Base-by-base conservation (phyloP, 2,329 filamentous ascomycete species). In the Herpomyces periplanetae region DNA sequence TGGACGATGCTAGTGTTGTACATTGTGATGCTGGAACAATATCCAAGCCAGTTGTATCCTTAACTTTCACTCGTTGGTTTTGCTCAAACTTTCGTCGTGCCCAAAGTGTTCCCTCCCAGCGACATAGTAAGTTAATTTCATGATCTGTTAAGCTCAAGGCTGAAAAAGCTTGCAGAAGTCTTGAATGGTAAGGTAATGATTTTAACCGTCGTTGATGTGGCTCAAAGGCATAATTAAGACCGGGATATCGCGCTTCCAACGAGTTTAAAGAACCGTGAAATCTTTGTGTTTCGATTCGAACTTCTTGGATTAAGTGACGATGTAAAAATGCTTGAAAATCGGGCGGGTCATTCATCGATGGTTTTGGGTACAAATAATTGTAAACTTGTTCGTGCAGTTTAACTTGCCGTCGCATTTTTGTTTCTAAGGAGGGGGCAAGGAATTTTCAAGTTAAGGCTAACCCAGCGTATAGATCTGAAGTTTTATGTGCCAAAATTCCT, bases 91-190 rank as follows among this genome's bases (percentile, higher is more conserved):
- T 52, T 32, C 71, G 61, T 32, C 69, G 60, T 24, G 65, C 65
- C 64, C 64, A 73, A 25, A 59, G 56, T 5, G 64, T 73, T 22
- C 64, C 64, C 40, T 73, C 64, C 64, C 64, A 75, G 31, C 64
- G 60, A 23, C 64, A 71, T 32, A 73, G 43, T 18, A 45, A 44
- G 20, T 53, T 46, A 27, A 75, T 66, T 34, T 75, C 64, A 28
- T 44, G 41, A 22, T 51, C 41, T 4, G 64, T 75, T 15, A 73
- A 44, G 16, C 47, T 47, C 10, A 73, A 45, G 11, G 38, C 41
- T 36, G 71, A 61, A 30, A 75, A 69, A 11, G 63, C 61, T 15
- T 56, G 51, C 36, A 75, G 73, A 6, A 75, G 49, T 22, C 58
- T 51, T 25, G 55, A 49, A 36, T 75, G 64, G 52, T 65, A 68